Evolutionary conservation across 2,329 filamentous ascomycete genomes (phyloP).

Genomic region (Neophaeococcomyces mojaviensis): DNA sequence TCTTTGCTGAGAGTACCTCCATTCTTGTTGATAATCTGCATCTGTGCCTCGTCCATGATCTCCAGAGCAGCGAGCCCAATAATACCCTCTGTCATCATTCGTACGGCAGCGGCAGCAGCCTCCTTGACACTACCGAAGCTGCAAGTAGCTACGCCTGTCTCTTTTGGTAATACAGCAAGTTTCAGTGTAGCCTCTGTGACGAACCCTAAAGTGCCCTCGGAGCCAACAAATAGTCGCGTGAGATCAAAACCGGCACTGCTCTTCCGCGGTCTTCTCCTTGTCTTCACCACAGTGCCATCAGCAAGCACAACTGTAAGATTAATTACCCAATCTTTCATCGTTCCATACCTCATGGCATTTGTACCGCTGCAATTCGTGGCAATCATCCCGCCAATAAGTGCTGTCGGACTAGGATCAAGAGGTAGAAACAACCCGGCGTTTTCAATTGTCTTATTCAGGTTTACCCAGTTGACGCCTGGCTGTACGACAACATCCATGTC

Average conservation of each 20-base stretch:
- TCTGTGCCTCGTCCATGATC: constrained; percentile 83
- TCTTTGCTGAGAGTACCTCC: constrained; percentile 49
- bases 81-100: constrained; percentile 66
- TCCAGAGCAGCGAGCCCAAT: constrained; percentile 67
- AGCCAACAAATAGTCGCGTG: constrained; percentile 70
- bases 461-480: constrained; percentile 86
- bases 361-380: constrained; percentile 61
- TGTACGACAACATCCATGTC: constrained; percentile 94
- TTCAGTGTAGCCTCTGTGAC: constrained; percentile 80
- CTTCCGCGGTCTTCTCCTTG: constrained; percentile 66
- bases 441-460: constrained; percentile 68
- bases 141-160: constrained; percentile 70
- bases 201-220: constrained; percentile 71
- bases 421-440: constrained; percentile 79
- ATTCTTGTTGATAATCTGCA: constrained; percentile 71
- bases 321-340: constrained; percentile 70
- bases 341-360: constrained; percentile 59
- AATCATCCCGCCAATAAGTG: constrained; percentile 53
- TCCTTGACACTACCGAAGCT: constrained; percentile 70
- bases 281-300: constrained; percentile 63
- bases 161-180: constrained; percentile 66
- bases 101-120: constrained; percentile 65
- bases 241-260: constrained; percentile 78
- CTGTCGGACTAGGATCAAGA: constrained; percentile 70
- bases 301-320: constrained; percentile 64